Base-by-base conservation (phyloP, 1,284 basidiomycete genomes). In the Coniferiporia sulphurascens region DNA sequence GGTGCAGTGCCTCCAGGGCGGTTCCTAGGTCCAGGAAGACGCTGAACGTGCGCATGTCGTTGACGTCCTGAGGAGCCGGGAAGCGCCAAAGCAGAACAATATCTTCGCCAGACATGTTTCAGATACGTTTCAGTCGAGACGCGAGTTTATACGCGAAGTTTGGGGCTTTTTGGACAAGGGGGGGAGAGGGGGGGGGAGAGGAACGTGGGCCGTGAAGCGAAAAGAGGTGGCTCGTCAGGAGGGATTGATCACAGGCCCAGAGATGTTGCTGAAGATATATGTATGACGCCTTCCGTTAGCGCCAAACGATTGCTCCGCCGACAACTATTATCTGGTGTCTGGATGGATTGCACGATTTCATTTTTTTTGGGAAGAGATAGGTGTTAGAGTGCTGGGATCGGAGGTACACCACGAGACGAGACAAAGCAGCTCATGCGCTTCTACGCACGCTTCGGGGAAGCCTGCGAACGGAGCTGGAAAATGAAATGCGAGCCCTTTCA, bases 41-140 rank as follows among this genome's bases (percentile, higher is more conserved):
- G 35, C 72, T 73, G 63, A 82, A 75, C 4, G 78, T 74, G 52
- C 81, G 79, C 65, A 73, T 67, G 66, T 83, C 78, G 41, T 69
- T 63, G 52, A 71, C 70, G 44, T 69, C 59, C 35, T 66, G 64
- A 21, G 70, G 67, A 19, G 71, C 63, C 38, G 73, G 67, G 61
- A 70, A 75, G n/a, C 70, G 66, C 63, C 82, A 77, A n/a, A 70
- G 73, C 50, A 83, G 72, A 52, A 73, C 62, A 61, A 78, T 67
- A 61, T 76, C 74, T 59, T 67, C 63, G 57, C 60, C 56, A 51
- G 56, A 34, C 56, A 57, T 57, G 19, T 46, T n/a, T 46, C 38
- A 41, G 38, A 41, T 27, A 27, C 27, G 27, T 5, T 7, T n/a
- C 7, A 13, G 41, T 21, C 41, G 46, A 35, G 46, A 41, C 34